Evolutionary conservation across 805 yeast species (phyloP).

Genomic region (Dipodascopsis tothii): DNA sequence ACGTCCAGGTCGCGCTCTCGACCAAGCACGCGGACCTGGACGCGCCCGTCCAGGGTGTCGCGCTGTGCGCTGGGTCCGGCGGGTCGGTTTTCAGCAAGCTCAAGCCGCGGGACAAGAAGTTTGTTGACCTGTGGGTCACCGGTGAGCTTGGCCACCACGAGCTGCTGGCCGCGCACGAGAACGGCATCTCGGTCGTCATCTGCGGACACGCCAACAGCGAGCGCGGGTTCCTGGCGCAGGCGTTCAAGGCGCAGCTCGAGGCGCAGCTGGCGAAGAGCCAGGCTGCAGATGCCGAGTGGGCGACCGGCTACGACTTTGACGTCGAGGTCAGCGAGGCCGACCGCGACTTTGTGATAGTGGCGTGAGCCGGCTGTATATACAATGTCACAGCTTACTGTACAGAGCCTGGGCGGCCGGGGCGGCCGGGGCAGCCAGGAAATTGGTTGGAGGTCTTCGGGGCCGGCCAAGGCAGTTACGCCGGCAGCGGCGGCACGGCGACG

Average conservation of each 20-base stretch:
- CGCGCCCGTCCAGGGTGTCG: conserved; percentile 47
- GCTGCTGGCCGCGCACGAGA: conserved; percentile 60
- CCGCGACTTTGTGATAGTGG: conserved; percentile 31
- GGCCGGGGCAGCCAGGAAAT: no score
- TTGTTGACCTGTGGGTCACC: conserved; percentile 68
- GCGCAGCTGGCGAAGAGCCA: conserved; percentile 32
- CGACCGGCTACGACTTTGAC: conserved; percentile 25
- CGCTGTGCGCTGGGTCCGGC: conserved; percentile 95
- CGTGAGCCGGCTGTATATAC: background rate
- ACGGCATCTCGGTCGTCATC: conserved; percentile 61
- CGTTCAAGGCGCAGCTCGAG: conserved; percentile 44
- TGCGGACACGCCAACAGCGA: conserved; percentile 93
- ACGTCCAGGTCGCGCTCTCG: conserved; percentile 54
- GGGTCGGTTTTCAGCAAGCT: conserved; percentile 54
- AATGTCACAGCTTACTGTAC: no score
- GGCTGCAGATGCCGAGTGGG: conserved; percentile 1
- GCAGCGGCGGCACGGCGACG: no score
- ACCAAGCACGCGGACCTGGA: conserved; percentile 25
- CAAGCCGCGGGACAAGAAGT: conserved; percentile 21
- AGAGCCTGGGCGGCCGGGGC: no score
- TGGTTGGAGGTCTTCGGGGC: no score
- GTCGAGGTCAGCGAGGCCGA: conserved; percentile 45
- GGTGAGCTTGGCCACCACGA: conserved; percentile 97
- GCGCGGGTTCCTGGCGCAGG: conserved; percentile 59
- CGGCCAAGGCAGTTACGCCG: no score